These are phyloP conservation scores for Fusarium sp. DNA, from an alignment of 2,329 filamentous ascomycete species.

Conservation along the genomic window DNA sequence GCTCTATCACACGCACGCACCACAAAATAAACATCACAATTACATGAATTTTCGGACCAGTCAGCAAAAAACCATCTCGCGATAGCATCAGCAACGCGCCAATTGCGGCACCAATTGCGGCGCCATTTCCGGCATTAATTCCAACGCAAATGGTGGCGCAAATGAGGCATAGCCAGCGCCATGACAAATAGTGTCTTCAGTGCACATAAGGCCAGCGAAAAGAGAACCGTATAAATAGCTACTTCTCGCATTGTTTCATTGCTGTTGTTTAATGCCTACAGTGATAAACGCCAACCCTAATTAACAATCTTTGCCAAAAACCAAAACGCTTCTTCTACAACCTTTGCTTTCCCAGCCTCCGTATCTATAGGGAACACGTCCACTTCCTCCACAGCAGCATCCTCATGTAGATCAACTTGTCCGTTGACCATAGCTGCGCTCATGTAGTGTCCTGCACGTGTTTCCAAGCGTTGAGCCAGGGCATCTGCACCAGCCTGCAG, in stretches of 20 bases:
- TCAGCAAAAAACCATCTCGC: no score
- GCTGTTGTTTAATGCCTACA: background rate
- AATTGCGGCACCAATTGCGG: no score
- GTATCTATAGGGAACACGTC: background rate
- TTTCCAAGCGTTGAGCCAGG: conserved; percentile 44
- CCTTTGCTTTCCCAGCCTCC: background rate
- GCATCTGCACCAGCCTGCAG: conserved; percentile 49
- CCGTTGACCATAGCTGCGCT: background rate
- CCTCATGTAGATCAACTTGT: background rate
- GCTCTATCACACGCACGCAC: no score
- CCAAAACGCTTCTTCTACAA: background rate
- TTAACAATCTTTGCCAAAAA: background rate
- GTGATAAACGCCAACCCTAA: background rate
- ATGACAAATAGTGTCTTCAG: no score
- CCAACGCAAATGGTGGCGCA: no score
- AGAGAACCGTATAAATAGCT: no score
- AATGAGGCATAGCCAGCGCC: no score
- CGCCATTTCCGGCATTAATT: no score
- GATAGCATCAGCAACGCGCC: no score
- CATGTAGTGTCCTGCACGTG: background rate
- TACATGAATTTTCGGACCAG: no score
- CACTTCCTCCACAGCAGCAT: background rate
- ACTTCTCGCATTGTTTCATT: background rate
- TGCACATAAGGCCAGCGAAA: no score
- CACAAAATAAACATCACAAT: no score